Evolutionary conservation across 169 alveolate species (phyloP), one percentile per base, ranked within the genome.

Genomic region (Eimeria tenella): DNA sequence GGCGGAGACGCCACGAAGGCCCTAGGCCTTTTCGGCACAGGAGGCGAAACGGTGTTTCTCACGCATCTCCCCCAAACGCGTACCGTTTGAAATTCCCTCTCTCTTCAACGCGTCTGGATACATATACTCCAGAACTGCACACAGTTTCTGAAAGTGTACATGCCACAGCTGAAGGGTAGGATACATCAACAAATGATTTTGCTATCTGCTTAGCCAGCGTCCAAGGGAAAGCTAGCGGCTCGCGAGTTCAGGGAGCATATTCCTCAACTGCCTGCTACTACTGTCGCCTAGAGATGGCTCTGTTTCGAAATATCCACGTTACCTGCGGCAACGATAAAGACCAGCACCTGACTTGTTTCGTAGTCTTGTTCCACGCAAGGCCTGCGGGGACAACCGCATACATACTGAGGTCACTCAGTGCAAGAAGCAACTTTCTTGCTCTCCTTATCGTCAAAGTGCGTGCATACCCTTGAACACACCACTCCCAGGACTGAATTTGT

Each of bases 281-380:
- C 86, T 19, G 65, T 7, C 63, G 42, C 42, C 42, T 31, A 31
- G 42, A 31, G 42, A 2, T 31, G 42, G 2, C 42, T 31, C 42
- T 31, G 42, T 49, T 75, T 75, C 86, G 53, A 49, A 23, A 17
- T 42, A 42, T 19, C 49, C 6, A 15, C 11, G n/a, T 52, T 50
- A 94, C 95, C 94, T 95, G 98, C 6, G 98, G 97, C 68, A 91
- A 93, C 8, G 96, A 87, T 23, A 97, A 86, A 21, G 97, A 93
- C 98, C 98, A 97, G 89, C 96, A 96, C 65, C 95, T 97, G 11
- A 96, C 97, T 58, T 96, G 94, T 70, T 97, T 97, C 55, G 96
- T 94, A 42, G 96, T 96, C 77, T 95, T 95, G 95, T 97, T 96
- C 98, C 98, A 97, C 84, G 95, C 96, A 77, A 96, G 96, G 63